Percentiles rank a stretch among this genome's conserved stretches.
Conservation (phyloP, 495 filamentous ascomycete species). For the Talaromyces adpressus region DNA sequence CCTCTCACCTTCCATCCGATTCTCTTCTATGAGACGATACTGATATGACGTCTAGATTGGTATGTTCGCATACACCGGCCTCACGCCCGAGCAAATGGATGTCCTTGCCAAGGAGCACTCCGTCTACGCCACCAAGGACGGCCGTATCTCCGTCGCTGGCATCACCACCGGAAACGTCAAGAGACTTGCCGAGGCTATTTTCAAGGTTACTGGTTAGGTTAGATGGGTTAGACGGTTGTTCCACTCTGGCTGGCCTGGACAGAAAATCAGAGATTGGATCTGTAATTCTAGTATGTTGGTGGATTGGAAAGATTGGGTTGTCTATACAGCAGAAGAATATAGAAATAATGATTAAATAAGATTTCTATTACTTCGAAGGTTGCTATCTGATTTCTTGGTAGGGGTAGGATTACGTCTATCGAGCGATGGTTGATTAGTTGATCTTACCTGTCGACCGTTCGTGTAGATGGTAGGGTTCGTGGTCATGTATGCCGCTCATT, state of each 20-base stretch:
- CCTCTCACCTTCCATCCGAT: not conserved
- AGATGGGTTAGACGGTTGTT: not conserved
- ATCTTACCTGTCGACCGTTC: not conserved
- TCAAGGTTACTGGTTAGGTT: conserved; percentile 72
- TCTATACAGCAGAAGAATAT: not conserved
- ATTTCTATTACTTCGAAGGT: not conserved
- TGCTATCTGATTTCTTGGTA: not conserved
- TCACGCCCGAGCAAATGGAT: conserved; percentile 90
- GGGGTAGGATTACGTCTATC: not conserved
- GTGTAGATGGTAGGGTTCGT: not conserved
- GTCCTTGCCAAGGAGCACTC: conserved; percentile 92
- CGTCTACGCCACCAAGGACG: conserved; percentile 96
- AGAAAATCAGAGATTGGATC: not conserved
- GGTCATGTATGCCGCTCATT: not conserved
- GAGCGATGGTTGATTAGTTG: not conserved
- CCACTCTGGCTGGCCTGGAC: not conserved
- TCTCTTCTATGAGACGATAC: not conserved
- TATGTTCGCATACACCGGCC: conserved; percentile 98
- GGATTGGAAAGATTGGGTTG: not conserved
- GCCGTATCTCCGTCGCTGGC: conserved; percentile 93
- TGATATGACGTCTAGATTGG: conserved; percentile 55
- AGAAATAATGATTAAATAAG: not conserved
- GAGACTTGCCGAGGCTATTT: conserved; percentile 89
- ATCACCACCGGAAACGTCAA: conserved; percentile 91
- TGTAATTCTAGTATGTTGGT: too few species aligned